A percentile compares a stretch with the other conserved stretches of the same genome.
phyloP scores from a whole-genome alignment of 352 stramenopile genomes.

The Phytophthora pistaciae region DNA sequence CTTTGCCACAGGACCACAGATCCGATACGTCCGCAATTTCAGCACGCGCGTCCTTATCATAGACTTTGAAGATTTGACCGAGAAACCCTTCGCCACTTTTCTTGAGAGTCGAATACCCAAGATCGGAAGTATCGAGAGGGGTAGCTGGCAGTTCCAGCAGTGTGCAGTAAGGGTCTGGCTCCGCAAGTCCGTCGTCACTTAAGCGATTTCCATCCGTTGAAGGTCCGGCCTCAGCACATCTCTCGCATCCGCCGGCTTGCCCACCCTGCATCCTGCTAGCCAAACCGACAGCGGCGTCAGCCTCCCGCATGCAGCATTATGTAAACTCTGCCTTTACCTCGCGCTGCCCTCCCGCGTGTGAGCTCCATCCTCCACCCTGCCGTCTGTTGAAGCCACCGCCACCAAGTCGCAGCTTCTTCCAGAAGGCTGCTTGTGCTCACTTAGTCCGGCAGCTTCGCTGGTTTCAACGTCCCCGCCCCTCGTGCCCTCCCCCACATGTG shows the following conservation, averaged over 20 bases:
- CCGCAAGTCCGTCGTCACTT: not conserved
- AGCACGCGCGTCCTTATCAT: not conserved
- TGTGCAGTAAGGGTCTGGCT: not conserved
- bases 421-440: not conserved
- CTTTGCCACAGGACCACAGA: conserved; percentile 20
- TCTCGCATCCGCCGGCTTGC: not conserved
- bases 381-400: not conserved
- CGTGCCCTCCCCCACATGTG: not conserved
- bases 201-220: not conserved
- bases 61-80: not conserved
- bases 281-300: not conserved
- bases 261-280: not conserved
- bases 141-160: conserved; percentile 10
- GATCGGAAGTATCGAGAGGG: not conserved
- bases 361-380: not conserved
- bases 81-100: conserved; percentile 9
- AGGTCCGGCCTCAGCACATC: not conserved
- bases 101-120: conserved; percentile 16
- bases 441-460: not conserved
- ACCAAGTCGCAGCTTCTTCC: not conserved
- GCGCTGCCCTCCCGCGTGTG: not conserved
- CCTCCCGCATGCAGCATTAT: no score
- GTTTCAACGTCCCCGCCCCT: not conserved
- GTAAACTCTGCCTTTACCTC: no score
- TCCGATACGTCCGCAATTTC: not conserved